Evolutionary conservation across 306 rosid genomes (phyloP).

Genomic region (Malus fusca): DNA sequence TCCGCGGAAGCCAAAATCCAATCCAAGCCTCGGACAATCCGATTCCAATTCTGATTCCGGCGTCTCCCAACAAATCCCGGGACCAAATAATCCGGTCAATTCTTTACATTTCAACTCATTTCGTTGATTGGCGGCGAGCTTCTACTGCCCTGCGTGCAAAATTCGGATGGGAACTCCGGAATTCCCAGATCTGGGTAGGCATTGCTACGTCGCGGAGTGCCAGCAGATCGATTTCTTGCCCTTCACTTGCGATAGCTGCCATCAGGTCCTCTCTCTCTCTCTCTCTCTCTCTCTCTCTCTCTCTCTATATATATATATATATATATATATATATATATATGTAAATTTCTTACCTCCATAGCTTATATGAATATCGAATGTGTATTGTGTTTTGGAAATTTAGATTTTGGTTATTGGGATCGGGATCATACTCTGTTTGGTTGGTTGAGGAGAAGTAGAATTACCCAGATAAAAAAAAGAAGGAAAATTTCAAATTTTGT

Average conservation of each 20-base stretch:
- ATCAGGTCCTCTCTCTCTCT: conserved; percentile 32
- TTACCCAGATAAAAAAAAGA: no score
- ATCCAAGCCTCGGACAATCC: conserved; percentile 1
- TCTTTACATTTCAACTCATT: not conserved
- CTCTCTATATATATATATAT: no score
- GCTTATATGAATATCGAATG: not conserved
- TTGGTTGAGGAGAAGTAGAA: no score
- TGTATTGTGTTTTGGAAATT: not conserved
- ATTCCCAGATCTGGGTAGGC: conserved; percentile 89
- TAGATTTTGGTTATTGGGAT: not conserved
- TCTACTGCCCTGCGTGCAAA: not conserved
- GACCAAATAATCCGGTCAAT: not conserved
- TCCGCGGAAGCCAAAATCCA: conserved; percentile 4
- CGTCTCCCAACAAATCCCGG: not conserved
- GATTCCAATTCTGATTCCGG: not conserved
- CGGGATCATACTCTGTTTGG: no score
- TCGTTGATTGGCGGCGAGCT: not conserved
- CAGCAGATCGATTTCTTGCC: conserved; percentile 82
- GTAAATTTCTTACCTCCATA: no score
- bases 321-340: no score
- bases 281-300: not conserved
- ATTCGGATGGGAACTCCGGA: conserved; percentile 82
- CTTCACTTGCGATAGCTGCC: conserved; percentile 85
- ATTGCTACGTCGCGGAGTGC: conserved; percentile 66
- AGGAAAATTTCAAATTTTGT: not conserved